Evolutionary conservation across 306 rosid species (phyloP), one percentile per base, ranked within the genome.

Genomic region (Citrullus colocynthis): DNA sequence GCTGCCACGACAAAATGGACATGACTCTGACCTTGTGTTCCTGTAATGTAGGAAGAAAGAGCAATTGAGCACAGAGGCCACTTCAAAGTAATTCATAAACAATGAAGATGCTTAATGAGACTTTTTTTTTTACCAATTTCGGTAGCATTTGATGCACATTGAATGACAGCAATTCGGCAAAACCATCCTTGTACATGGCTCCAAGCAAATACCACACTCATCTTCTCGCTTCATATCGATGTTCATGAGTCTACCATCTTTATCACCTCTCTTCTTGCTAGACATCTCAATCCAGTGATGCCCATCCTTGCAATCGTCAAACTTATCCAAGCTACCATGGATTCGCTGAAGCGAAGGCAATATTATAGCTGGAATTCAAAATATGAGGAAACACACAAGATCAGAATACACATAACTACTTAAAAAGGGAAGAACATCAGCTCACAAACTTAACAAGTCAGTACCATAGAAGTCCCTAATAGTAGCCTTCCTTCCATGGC

Each of bases 121-220:
- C 34, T 75, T n/a, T 49, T 15, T 49, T 15, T 30, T 76, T 82
- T 89, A 95, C 98, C 98, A 95, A 60, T 95, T 95, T 62, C 98
- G 96, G 78, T 95, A 95, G 92, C 98, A 95, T 89, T 86, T 92
- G 84, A 94, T 92, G 86, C 98, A 94, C 98, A 94, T 94, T 74
- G 91, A 90, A 30, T 95, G 97, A 60, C 98, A 95, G 82, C 98
- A 95, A 84, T 87, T 91, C 42, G 98, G 98, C 76, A 95, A 85
- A 77, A 95, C 97, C 89, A 95, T 88, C 85, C 90, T 95, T 59
- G 97, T 88, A 82, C 98, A 92, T 20, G 96, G 92, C 87, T 95
- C 98, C 84, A 95, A 86, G 86, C 98, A 95, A 80, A 95, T 95
- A 20, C 97, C 98, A 82, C 98, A 95, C 79, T 95, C 97, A 75